Base-by-base conservation (phyloP, 768 basidiomycete species). In the Serpula lacrymans region DNA sequence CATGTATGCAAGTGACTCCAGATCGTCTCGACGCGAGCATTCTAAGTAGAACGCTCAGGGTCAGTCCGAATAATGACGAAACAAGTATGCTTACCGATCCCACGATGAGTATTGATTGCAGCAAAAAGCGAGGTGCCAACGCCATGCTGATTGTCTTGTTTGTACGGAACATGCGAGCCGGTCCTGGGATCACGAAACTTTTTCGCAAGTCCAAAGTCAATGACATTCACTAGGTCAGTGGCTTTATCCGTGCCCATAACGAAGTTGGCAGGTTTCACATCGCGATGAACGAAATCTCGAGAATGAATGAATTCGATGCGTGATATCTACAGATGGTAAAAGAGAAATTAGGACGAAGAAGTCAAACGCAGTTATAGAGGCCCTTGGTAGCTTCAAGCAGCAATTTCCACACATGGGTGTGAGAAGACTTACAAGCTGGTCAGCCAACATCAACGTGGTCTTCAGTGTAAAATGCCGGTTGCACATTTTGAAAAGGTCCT, bases 251-350 rank as follows among this genome's bases (percentile, higher is more conserved):
- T 77, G 48, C 91, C 89, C 90, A 98, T 97, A 46, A 99, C 84
- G 59, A 99, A 99, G 68, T 99, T 98, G 54, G 95, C 95, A 26
- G 95, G 95, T 63, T 98, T 99, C 64, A 99, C 87, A 60, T 98
- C 95, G 50, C 95, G 88, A 62, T 98, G 95, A 29, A 96, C 82
- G 51, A 95, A 86, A 55, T 90, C 88, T 56, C 90, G 85, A 1
- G 88, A 89, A 66, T 99, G 95, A 50, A 97, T 92, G 63, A 92
- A 98, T 63, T 96, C 90, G 55, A 97, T 84, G 34, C 95, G 91
- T 6, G 91, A 90, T 62, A 96, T 83, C 92, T 94, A 53, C 22
- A 42, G 11, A 36, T 51, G 41, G 53, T 43, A 43, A 55, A 26
- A 43, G 50, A 24, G 49, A 39, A 53, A 50, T 38, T 36, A 48